Base-by-base conservation (phyloP, 495 filamentous ascomycete species). In the Hypomontagnella monticulosa region DNA sequence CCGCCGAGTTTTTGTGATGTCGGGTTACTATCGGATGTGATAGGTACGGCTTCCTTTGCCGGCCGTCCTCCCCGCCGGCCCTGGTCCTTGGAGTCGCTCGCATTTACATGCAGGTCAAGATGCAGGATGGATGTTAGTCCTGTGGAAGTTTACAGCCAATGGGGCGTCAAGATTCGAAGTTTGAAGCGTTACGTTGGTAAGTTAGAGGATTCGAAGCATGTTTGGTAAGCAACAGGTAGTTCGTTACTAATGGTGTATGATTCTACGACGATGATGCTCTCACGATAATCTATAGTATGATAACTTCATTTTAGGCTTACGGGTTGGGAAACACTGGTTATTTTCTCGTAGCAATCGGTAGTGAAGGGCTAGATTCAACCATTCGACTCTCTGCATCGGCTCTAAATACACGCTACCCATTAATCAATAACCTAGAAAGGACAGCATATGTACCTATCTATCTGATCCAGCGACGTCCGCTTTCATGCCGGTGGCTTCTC, bases 1-100 rank as follows among this genome's bases (percentile, higher is more conserved):
- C 59, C 55, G 65, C 65, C 50, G 65, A 59, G 36, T 59, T 58
- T 58, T 43, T 49, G 43, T 54, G 65, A 68, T 63, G 59, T 58
- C 37, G 54, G 59, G 48, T 40, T 40, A 46, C 49, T 27, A 50
- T 68, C 59, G 32, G 15, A 12, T 40, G 37, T 63, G 59, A 68
- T 63, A 68, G 65, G 59, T 44, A 63, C 65, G 59, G 65, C 42
- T 59, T 43, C 30, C 54, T 33, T 37, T 62, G 18, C 65, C 65
- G 59, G 38, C 16, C 51, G 37, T 40, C 4, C 33, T 14, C 48
- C 57, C 47, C 47, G 40, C 58, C 19, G 18, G 15, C 44, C 65
- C 59, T 60, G 30, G 56, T 63, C 65, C 59, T 59, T 43, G 58
- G 42, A 49, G 65, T 59, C 53, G 47, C 59, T 37, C 44, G 23